Conservation (phyloP, 2,329 filamentous ascomycete species). For the Cordyceps cateniannulata region DNA sequence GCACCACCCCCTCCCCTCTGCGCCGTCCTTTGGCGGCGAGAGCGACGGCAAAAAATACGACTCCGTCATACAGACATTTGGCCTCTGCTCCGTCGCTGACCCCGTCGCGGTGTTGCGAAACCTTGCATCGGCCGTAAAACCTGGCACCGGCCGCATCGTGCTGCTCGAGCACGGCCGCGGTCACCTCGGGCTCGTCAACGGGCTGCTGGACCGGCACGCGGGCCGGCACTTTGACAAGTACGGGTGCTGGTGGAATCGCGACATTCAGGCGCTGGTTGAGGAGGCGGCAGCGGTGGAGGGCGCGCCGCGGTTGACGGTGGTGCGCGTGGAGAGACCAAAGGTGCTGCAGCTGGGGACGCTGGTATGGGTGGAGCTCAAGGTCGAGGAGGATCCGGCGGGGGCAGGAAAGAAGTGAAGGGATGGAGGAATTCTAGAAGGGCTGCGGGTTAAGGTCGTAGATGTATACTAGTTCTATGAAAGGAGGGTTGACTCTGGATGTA, state of each 20-base stretch:
- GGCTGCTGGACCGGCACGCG: slow-evolving; percentile 48
- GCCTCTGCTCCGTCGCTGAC: slow-evolving; percentile 55
- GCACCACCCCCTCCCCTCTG: slow-evolving; percentile 34
- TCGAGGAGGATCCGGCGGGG: slow-evolving; percentile 22
- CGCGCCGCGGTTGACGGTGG: slow-evolving; percentile 50
- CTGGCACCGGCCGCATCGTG: slow-evolving; percentile 51
- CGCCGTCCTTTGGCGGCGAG: slow-evolving; percentile 28
- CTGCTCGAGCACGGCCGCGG: slow-evolving; percentile 58
- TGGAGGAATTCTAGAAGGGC: neutral
- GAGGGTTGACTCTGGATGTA: too few relatives aligned
- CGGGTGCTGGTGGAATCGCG: slow-evolving; percentile 64
- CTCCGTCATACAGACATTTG: slow-evolving; percentile 58
- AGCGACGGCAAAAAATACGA: slow-evolving; percentile 40
- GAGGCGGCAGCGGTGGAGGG: slow-evolving; percentile 34
- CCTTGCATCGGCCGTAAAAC: slow-evolving; percentile 45
- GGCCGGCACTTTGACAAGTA: slow-evolving; percentile 50
- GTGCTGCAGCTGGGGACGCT: slow-evolving; percentile 51
- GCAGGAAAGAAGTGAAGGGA: neutral
- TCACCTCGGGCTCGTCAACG: slow-evolving; percentile 47
- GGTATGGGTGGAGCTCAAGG: slow-evolving; percentile 50
- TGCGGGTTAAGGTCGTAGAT: neutral
- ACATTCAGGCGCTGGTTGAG: slow-evolving; percentile 49
- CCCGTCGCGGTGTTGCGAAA: slow-evolving; percentile 47
- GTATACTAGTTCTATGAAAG: neutral
- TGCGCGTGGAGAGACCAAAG: slow-evolving; percentile 46